These are phyloP conservation scores for Echinosophora koreensis DNA, from an alignment of 306 rosid genomes.

Conservation along the genomic window DNA sequence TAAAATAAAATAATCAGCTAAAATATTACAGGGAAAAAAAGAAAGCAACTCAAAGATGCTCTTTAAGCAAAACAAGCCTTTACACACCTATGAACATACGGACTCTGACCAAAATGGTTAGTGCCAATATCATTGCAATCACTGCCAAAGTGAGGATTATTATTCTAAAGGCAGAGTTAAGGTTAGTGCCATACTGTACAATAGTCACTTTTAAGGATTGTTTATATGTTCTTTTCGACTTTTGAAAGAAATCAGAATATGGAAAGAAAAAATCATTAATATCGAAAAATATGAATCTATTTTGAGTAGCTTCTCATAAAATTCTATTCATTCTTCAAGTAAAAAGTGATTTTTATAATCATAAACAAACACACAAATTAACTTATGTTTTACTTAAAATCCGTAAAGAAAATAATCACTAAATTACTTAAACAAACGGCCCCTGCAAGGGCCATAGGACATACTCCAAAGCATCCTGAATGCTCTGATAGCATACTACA, in stretches of 20 bases:
- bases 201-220: too few species aligned
- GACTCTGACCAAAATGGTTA: constrained; percentile 48
- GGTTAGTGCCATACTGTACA: neutral
- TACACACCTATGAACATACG: constrained; percentile 60
- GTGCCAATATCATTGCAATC: constrained; percentile 97
- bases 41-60: constrained; percentile 6
- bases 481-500: constrained; percentile 97
- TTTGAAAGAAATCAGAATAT: too few species aligned
- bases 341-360: too few species aligned
- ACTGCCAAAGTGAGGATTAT: constrained; percentile 77
- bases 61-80: neutral
- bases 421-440: too few species aligned
- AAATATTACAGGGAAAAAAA: constrained; percentile 5
- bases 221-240: too few species aligned
- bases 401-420: too few species aligned
- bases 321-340: too few species aligned
- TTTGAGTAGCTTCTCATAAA: too few species aligned
- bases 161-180: constrained; percentile 62
- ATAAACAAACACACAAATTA: too few species aligned
- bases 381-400: too few species aligned
- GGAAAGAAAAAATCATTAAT: too few species aligned
- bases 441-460: constrained; percentile 99
- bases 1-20: constrained; percentile 14
- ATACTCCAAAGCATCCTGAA: constrained; percentile 94
- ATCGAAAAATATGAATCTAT: too few species aligned